phyloP scores from a whole-genome alignment of 345 rosid genomes.

The Boechera stricta region DNA sequence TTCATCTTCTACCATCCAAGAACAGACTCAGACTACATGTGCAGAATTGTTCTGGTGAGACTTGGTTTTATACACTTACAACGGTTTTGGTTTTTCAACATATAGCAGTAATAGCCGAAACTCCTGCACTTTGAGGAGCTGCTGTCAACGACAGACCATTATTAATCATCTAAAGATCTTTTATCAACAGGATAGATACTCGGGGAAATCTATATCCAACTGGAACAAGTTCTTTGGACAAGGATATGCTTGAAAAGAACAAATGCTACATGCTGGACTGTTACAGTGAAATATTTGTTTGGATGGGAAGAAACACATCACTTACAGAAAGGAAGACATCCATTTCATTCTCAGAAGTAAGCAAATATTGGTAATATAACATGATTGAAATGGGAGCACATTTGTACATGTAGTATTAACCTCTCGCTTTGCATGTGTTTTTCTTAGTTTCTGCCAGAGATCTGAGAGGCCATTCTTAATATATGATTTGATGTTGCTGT shows the following conservation, averaged over 20 bases:
- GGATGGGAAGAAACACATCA: conserved; percentile 82
- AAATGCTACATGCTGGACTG: conserved; percentile 87
- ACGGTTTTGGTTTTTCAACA: neutral
- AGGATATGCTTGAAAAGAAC: conserved; percentile 64
- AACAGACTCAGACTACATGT: conserved; percentile 49
- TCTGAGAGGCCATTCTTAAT: conserved; percentile 22
- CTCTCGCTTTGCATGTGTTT: conserved; percentile 12
- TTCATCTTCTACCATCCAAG: conserved; percentile 48
- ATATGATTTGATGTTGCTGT: conserved; percentile 33
- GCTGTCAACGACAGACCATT: neutral
- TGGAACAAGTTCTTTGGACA: conserved; percentile 54
- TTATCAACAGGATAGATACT: conserved; percentile 61
- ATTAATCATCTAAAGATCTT: conserved; percentile 23
- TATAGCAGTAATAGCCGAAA: neutral
- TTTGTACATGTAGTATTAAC: neutral
- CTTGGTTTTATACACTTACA: conserved; percentile 11
- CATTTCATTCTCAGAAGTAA: conserved; percentile 74
- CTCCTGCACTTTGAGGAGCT: neutral
- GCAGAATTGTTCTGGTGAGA: conserved; percentile 66
- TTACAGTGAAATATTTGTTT: conserved; percentile 67
- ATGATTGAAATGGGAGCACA: conserved; percentile 8
- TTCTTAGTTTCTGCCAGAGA: conserved; percentile 21
- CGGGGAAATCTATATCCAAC: conserved; percentile 62
- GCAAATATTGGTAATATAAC: conserved; percentile 9
- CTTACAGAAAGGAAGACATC: conserved; percentile 73